Evolutionary conservation across 495 filamentous ascomycete species (phyloP), one percentile per base, ranked within the genome.

Genomic region (Penicillium odoratum): DNA sequence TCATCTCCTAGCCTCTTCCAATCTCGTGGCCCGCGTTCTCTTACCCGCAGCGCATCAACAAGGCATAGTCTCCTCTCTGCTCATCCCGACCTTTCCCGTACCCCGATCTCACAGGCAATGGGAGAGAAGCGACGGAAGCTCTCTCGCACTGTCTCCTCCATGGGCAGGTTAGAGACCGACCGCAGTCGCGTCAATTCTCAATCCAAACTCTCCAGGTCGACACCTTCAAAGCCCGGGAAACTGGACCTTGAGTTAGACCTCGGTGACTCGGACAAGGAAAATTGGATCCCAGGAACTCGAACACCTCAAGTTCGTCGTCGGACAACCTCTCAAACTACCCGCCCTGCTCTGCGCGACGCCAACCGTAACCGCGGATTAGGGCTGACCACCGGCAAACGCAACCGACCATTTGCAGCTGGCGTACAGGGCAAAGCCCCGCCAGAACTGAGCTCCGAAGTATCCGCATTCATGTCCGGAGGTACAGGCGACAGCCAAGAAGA

Each of bases 211-310:
- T 72, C 62, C 42, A 75, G 68, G 61, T 54, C 51, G 47, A 54
- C 61, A 40, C 58, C 62, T 49, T 54, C 67, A 45, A 68, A 70
- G 48, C 31, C 36, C 43, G 68, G 47, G 61, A 75, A 62, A 52
- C 63, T 16, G 44, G 73, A 70, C n/a, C 43, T 76, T 0, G 77
- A 81, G 38, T 47, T 71, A 68, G 59, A 86, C 73, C 58, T 63
- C 56, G 79, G 86, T 40, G 93, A 96, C 52, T 95, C 91, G 2
- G 93, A 97, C 65, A 97, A 97, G 69, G 93, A 97, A 74, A 97
- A 97, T 68, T 94, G 90, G 90, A 81, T 87, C 48, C 84, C 85
- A 1, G 82, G 76, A 21, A 84, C 78, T 7, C 71, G 76, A 38
- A 61, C 60, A 13, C 67, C 75, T 21, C 70, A 76, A 34, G 50